phyloP scores from a whole-genome alignment of 768 basidiomycete species.

The Rhodotorula paludigena region DNA sequence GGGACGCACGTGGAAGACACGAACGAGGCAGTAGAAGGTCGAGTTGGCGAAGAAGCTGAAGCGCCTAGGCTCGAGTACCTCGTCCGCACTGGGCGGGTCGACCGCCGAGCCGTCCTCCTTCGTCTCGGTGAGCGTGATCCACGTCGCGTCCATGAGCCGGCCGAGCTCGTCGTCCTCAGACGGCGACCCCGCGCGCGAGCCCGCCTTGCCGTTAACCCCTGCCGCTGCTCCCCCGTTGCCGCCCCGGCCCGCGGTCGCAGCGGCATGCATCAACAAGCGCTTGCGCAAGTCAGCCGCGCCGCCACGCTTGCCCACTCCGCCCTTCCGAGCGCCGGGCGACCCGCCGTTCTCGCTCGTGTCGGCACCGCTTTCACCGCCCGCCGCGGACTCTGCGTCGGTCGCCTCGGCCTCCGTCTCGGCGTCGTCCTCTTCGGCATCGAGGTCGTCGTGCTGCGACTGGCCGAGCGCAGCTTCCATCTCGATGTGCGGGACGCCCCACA shows the following conservation, averaged over 20 bases:
- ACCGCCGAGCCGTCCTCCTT: conserved; percentile 54
- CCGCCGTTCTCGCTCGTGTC: neutral
- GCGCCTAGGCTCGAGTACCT: conserved; percentile 48
- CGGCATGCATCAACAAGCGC: conserved; percentile 69
- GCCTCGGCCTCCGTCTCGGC: conserved; percentile 65
- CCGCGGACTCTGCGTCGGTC: conserved; percentile 37
- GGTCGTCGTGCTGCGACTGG: conserved; percentile 34
- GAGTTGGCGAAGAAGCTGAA: conserved; percentile 80
- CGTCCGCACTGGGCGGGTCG: conserved; percentile 56
- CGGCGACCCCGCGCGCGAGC: conserved; percentile 45
- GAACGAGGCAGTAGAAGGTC: conserved; percentile 83
- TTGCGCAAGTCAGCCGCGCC: conserved; percentile 66
- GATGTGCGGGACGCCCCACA: conserved; percentile 58
- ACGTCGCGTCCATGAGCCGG: conserved; percentile 31
- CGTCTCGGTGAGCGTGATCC: conserved; percentile 41
- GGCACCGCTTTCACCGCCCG: conserved; percentile 5
- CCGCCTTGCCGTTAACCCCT: conserved; percentile 49
- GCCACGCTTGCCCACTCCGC: conserved; percentile 40
- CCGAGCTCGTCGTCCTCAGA: conserved; percentile 19
- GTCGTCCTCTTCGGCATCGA: conserved; percentile 49
- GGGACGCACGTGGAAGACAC: conserved; percentile 73
- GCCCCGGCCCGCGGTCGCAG: conserved; percentile 41
- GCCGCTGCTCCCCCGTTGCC: conserved; percentile 39
- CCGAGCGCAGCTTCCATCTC: conserved; percentile 51
- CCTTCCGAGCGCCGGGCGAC: conserved; percentile 37